Evolutionary conservation across 805 yeast species (phyloP), one percentile per base, ranked within the genome.

Genomic region (Hanseniaspora mollemarum): DNA sequence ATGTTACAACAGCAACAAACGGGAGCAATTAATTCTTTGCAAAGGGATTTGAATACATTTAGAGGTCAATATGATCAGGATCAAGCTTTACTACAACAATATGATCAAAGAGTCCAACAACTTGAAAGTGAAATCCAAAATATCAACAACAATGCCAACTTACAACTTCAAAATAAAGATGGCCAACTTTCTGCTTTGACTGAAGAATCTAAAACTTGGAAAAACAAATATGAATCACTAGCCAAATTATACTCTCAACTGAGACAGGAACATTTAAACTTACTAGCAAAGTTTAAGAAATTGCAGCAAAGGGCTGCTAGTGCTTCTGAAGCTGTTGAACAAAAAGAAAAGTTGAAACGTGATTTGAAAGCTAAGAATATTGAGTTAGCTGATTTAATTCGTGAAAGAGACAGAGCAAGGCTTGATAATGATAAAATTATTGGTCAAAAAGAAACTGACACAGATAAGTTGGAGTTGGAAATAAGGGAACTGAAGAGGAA

Each of bases 181-280:
- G 92, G 85, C 55, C 80, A 81, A 59, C 67, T 84, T 43, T 72
- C 65, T 49, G 71, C 74, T 49, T 63, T 86, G 42, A 87, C 82
- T 59, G 88, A 84, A 49, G 95, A 87, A 65, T 73, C 83, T 38
- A 69, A 65, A 25, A 74, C 76, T 54, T 88, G 95, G 95, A 78
- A 84, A 55, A 77, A 76, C 49, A 88, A 88, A 68, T 88, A 88
- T 66, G 95, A 87, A 61, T 75, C 92, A 0, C 72, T 88, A 55
- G 96, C 96, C 5, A 86, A 86, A 60, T 71, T 88, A 56, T 88
- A 88, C 64, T 81, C 94, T 1, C 95, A 87, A 66, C 71, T 88
- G 58, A 81, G 96, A 61, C 94, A 85, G 66, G 96, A 88, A 66
- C 96, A 88, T 62, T 72, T 88, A 60, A 83, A 80, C 55, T 67